Base-by-base conservation (phyloP, 768 basidiomycete genomes). In the Auriscalpium orientale region DNA sequence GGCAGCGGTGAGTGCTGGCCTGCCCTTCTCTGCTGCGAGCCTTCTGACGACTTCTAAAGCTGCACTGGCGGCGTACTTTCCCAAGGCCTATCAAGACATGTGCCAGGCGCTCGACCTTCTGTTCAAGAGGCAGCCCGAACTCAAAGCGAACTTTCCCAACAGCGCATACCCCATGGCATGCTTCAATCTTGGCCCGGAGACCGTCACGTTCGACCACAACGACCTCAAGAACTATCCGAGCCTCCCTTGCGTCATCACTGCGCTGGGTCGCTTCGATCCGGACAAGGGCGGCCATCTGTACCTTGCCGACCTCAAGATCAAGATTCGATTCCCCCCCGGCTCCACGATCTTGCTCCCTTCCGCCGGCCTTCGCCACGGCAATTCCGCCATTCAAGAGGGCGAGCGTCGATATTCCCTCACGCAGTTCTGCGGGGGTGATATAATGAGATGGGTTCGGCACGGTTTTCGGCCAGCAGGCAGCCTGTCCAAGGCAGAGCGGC, bases 311-410 rank as follows among this genome's bases (percentile, higher is more conserved):
- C 35, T 61, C 28, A 54, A 58, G 4, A 53, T 65, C 35, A 28
- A 62, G 13, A 45, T 65, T 10, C 56, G 58, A n/a, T 62, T 64
- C 49, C 66, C 62, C 6, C 55, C 62, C 1, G 64, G 62, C 2
- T 33, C 57, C 4, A 54, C 55, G 16, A 57, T 64, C n/a, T 40
- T 62, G 13, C 50, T 64, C 13, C 58, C 64, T 1, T 67, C 64
- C 13, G 61, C 61, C 0, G 43, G 53, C 13, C 20, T 64, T 2
- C 40, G 35, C 8, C 64, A 67, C 44, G 55, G 59, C n/a, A 67
- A 67, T 48, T 54, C 50, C 0, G 46, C 62, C 11, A 53, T 66
- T n/a, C 21, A 49, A 21, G 44, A 46, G 2, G 56, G 56, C 18
- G 55, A 59, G 47, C 6, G 4, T 4, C 51, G 54, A 8, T 38